Base-by-base conservation (phyloP, 805 yeast species). In the Starmerella geochares region DNA sequence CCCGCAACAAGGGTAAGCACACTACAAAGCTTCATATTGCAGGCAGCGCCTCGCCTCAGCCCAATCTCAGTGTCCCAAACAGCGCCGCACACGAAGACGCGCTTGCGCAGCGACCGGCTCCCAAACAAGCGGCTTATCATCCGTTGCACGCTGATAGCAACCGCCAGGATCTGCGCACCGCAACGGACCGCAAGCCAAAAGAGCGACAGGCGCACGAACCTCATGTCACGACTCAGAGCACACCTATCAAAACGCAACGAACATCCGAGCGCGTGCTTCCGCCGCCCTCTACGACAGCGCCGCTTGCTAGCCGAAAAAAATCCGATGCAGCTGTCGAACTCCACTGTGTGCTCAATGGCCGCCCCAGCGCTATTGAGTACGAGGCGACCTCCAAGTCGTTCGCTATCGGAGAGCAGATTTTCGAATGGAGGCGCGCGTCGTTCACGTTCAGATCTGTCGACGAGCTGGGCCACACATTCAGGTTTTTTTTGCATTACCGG, bases 41-140 rank as follows among this genome's bases (percentile, higher is more conserved):
- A 4, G 42, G 42, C 17, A 38, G 42, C 32, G 13, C 42, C 16
- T 23, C 29, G 13, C 29, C 42, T 28, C 42, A 38, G 42, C 29
- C 42, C 16, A 21, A 20, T 21, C 42, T 38, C 4, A n/a, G 42
- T 20, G 42, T 38, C 20, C 42, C 40, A 14, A 31, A 17, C 35
- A 7, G 35, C n/a, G 17, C n/a, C 35, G n/a, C 35, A 14, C 17
- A 5, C 24, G 29, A 8, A 9, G 11, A 27, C 24, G 5, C 39
- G 21, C 14, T 9, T 4, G 40, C 40, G 8, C 40, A 37, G 27
- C 27, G 27, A 27, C 27, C 40, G 16, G 27, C 13, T 11, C 42
- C 7, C 42, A 23, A 33, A 21, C 37, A 33, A 6, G 37, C 37
- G 21, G 37, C 21, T 21, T 21, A 21, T 9, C 37, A 6, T n/a